Evolutionary conservation across 768 basidiomycete genomes (phyloP), one percentile per base, ranked within the genome.

Genomic region (Leccinum broughii): DNA sequence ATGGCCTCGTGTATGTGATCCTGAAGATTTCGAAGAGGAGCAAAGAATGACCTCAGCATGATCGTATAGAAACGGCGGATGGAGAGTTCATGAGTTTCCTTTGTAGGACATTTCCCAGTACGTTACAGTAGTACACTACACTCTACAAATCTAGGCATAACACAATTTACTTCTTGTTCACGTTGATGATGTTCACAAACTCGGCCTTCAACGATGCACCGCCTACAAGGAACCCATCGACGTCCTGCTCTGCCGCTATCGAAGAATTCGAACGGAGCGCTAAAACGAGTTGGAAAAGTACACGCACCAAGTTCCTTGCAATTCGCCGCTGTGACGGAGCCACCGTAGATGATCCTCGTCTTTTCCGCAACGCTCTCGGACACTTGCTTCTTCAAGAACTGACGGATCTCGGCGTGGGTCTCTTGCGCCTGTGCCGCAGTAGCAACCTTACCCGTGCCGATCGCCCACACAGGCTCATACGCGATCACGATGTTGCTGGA

Each of bases 381-480:
- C 48, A 98, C 85, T 6, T 80, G 78, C 62, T 75, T 79, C 49
- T 79, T 70, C 65, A 98, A 79, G 79, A 86, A 97, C 11, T 77
- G 68, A 66, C 97, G 91, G 68, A 95, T 88, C 61, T 89, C 85
- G 41, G 82, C 83, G 70, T 99, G 97, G 3, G 92, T 86, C 46
- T 95, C 90, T 76, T 98, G 96, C 1, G 97, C 97, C 78, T 98
- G 91, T n/a, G 80, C 81, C 1, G 91, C 80, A 34, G 92, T 92
- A 50, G 96, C 96, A 55, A 97, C 95, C 75, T 91, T 96, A 64
- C 96, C 96, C 13, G 96, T 98, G 50, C 97, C 97, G 74, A 98
- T 98, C 35, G 97, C 96, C 96, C 97, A 98, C 17, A 98, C 93
- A 48, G 95, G 93, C 75, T 96, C 93, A 75, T 95, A 99, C 20